Evolutionary conservation across 208 protist species (phyloP).

Genomic region (Leishmania guyanensis): DNA sequence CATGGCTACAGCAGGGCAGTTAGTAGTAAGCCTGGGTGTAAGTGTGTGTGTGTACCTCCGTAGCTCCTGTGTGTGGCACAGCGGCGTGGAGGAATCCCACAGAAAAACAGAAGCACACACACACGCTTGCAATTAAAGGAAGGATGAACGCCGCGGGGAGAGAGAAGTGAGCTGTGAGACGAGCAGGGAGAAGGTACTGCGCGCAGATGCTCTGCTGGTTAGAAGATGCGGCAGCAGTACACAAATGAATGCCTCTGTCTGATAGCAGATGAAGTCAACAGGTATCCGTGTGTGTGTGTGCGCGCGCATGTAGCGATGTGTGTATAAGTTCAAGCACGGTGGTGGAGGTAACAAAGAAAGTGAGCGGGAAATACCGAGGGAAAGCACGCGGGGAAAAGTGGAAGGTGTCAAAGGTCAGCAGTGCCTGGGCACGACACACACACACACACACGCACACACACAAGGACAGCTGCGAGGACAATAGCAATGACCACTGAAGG

Average conservation of each 20-base stretch:
- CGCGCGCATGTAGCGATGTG: neutral
- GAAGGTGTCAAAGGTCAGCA: neutral
- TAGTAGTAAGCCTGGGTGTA: neutral
- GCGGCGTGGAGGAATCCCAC: neutral
- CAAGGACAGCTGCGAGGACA: neutral
- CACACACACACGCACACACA: neutral
- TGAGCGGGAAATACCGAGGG: neutral
- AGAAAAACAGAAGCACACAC: neutral
- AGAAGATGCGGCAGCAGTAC: neutral
- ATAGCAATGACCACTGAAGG: neutral
- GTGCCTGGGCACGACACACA: neutral
- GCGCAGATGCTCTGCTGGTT: neutral
- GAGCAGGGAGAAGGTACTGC: neutral
- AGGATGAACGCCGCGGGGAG: neutral
- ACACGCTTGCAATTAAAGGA: neutral
- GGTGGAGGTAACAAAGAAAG: neutral
- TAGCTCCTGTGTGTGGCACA: too few species aligned
- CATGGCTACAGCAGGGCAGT: slow-evolving; percentile 10
- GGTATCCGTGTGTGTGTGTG: neutral
- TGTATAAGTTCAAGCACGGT: neutral
- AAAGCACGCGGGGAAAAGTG: slow-evolving; percentile 14
- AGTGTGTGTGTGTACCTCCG: neutral
- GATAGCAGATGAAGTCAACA: neutral
- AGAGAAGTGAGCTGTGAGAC: neutral
- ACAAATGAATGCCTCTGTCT: neutral